Conservation (phyloP, 2,329 filamentous ascomycete genomes). For the Endoconidiophora laricicola region DNA sequence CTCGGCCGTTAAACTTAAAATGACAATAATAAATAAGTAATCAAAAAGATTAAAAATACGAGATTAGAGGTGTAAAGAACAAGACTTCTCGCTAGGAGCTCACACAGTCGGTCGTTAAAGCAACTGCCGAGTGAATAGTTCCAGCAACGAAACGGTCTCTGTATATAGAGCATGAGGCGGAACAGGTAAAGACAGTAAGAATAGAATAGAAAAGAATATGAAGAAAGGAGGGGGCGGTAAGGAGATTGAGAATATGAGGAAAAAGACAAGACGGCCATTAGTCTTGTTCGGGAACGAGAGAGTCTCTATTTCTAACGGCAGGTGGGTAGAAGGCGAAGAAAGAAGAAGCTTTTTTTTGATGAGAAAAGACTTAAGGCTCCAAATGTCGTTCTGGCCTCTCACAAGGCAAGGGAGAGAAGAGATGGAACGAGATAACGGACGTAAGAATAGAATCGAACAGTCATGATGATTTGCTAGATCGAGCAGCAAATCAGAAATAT, state of each 20-base stretch:
- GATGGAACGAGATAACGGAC: too few species aligned
- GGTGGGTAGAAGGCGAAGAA: background rate
- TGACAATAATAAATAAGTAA: background rate
- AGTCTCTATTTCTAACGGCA: background rate
- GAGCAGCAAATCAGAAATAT: background rate
- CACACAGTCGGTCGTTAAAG: too few species aligned
- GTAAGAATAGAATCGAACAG: too few species aligned
- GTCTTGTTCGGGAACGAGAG: background rate
- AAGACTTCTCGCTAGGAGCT: too few species aligned
- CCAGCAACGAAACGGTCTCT: too few species aligned
- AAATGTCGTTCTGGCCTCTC: too few species aligned
- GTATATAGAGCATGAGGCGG: background rate
- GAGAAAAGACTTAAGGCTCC: too few species aligned
- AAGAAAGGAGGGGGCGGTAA: background rate
- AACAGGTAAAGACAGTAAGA: constrained; percentile 10
- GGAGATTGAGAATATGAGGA: background rate
- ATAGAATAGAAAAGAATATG: constrained; percentile 3
- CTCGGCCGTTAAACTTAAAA: constrained; percentile 12
- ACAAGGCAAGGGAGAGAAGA: too few species aligned
- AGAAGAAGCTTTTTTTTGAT: background rate
- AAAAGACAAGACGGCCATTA: background rate
- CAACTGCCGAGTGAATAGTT: too few species aligned
- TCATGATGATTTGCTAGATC: too few species aligned
- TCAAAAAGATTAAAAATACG: background rate
- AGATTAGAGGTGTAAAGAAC: background rate